Conservation (phyloP, 2,329 filamentous ascomycete genomes). For the Fusarium sp. region DNA sequence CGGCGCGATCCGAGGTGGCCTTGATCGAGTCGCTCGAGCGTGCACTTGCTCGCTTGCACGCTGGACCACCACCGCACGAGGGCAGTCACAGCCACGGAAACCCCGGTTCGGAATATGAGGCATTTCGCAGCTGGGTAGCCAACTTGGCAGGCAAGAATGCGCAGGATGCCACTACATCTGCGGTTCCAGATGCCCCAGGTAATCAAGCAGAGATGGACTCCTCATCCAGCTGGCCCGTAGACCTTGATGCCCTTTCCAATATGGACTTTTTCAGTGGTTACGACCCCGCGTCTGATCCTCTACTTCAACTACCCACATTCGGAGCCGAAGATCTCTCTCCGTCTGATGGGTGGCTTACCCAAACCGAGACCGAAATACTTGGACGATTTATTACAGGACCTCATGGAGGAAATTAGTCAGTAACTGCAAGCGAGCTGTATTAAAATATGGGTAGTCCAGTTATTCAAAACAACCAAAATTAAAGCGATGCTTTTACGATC, state of each 20-base stretch:
- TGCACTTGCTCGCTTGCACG: constrained; percentile 6
- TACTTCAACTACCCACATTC: constrained; percentile 2
- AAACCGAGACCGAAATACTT: constrained; percentile 5
- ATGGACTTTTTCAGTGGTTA: constrained; percentile 18
- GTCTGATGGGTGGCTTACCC: constrained; percentile 1
- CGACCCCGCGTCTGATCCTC: constrained; percentile 4
- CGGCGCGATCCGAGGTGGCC: constrained; percentile 1
- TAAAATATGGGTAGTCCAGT: accelerated
- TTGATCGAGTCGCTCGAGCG: constrained; percentile 18
- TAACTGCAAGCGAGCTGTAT: background rate
- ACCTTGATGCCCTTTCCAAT: constrained; percentile 1
- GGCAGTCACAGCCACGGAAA: background rate
- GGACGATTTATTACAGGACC: constrained; percentile 7
- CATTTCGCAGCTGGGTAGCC: constrained; percentile 11
- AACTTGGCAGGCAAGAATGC: constrained; percentile 4
- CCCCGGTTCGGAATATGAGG: background rate
- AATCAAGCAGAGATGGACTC: background rate
- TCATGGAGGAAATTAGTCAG: background rate
- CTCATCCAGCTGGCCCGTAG: background rate
- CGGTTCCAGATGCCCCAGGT: background rate
- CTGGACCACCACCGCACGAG: background rate
- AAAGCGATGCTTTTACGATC: constrained; percentile 2
- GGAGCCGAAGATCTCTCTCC: constrained; percentile 2
- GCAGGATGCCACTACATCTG: background rate
- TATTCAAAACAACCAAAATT: background rate